Base-by-base conservation (phyloP, 495 filamentous ascomycete species). In the Jackrogersella minutella region DNA sequence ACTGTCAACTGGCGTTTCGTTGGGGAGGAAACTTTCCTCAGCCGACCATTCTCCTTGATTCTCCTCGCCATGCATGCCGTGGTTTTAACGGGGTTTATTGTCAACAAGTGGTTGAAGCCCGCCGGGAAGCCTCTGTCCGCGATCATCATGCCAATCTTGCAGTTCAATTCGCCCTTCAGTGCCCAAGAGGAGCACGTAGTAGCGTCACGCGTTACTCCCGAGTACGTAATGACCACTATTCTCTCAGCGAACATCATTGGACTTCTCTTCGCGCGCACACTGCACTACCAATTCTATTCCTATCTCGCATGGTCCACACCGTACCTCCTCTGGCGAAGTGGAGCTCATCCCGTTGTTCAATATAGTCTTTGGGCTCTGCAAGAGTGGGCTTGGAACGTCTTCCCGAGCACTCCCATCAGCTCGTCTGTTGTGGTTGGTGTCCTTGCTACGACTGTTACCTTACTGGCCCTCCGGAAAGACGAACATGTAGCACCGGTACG, bases 1-100 rank as follows among this genome's bases (percentile, higher is more conserved):
- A 98, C 95, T 0, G 95, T 99, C 58, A 99, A 99, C 76, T 99
- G 94, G 94, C 86, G 94, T 41, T 97, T 99, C 68, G 76, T 97
- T 4, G 87, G 88, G 10, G 92, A 97, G 72, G 87, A 92, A 17
- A 75, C 75, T 1, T 99, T 99, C 67, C 81, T 96, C 19, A 96
- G 92, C 50, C 85, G 78, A 54, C 74, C 80, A 10, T 97, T 97
- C 72, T 86, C 93, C 33, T 46, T 88, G 16, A 76, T 75, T 6
- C 79, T 99, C 39, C 78, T 97, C 16, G 82, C 78, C 4, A 73
- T 89, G 50, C 93, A 99, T 78, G 77, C 84, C n/a, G 71, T 77
- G 21, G 77, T 93, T 2, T 76, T 99, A 28, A 64, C 78, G 8
- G 71, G 84, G 9, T 96, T 97, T 51, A 69, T 82, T 51, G 69